Evolutionary conservation across 2,329 filamentous ascomycete genomes (phyloP).

Genomic region (Dactylella cylindrospora): DNA sequence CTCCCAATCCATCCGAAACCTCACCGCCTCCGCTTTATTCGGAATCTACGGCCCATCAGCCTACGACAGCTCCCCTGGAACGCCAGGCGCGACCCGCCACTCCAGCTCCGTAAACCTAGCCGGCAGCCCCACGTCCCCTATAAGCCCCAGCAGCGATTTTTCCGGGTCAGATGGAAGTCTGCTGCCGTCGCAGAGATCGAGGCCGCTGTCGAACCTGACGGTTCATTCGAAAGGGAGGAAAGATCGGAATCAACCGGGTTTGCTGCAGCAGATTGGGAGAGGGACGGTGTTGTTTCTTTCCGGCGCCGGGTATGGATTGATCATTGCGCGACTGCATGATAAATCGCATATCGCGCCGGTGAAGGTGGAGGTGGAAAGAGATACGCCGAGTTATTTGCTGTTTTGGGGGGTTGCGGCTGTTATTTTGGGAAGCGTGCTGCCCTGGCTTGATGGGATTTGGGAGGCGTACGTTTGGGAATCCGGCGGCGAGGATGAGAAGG

Average conservation of each 20-base stretch:
- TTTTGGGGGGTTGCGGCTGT: constrained; percentile 84
- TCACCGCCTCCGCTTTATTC: constrained; percentile 84
- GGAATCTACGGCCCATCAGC: constrained; percentile 78
- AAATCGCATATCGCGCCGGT: constrained; percentile 66
- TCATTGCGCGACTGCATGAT: constrained; percentile 78
- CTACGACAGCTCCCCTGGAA: constrained; percentile 58
- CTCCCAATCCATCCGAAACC: constrained; percentile 76
- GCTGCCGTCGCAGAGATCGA: constrained; percentile 40
- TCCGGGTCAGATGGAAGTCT: constrained; percentile 8
- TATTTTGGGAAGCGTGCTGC: constrained; percentile 73
- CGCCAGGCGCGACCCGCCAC: constrained; percentile 68
- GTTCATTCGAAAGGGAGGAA: constrained; percentile 29
- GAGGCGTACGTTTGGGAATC: constrained; percentile 57
- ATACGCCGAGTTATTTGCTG: constrained; percentile 63
- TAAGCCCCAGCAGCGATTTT: constrained; percentile 16
- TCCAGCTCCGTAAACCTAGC: constrained; percentile 53
- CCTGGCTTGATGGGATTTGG: constrained; percentile 80
- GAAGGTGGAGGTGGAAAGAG: constrained; percentile 60
- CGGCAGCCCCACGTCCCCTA: constrained; percentile 49
- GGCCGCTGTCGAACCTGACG: constrained; percentile 51
- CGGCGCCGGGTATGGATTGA: constrained; percentile 77
- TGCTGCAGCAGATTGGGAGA: constrained; percentile 61
- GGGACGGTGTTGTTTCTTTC: constrained; percentile 71
- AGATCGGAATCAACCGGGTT: constrained; percentile 48
- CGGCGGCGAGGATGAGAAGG: constrained; percentile 50